phyloP scores from a whole-genome alignment of 2,329 filamentous ascomycete species.

The Raffaelea albimanens region DNA sequence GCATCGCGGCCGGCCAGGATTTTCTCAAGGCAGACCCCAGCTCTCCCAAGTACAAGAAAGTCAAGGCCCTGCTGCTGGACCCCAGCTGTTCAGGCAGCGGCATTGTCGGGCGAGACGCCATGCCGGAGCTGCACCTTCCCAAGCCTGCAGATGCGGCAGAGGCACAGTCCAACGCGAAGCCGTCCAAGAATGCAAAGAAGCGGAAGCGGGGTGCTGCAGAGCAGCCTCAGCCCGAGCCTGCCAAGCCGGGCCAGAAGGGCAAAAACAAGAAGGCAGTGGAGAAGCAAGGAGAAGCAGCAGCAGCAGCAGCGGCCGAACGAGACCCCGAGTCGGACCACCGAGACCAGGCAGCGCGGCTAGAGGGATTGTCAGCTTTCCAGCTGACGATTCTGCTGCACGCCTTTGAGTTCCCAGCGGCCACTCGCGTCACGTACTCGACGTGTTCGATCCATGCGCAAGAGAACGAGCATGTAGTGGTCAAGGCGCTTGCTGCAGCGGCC shows the following conservation, averaged over 20 bases:
- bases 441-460: slow-evolving; percentile 83
- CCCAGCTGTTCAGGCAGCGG: slow-evolving; percentile 94
- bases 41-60: slow-evolving; percentile 51
- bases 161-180: slow-evolving; percentile 1
- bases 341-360: slow-evolving; percentile 44
- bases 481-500: slow-evolving; percentile 57
- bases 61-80: slow-evolving; percentile 78
- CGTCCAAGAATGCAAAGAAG: slow-evolving; percentile 27
- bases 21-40: slow-evolving; percentile 68
- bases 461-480: slow-evolving; percentile 76
- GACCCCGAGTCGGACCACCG: slow-evolving; percentile 51
- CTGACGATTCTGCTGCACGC: slow-evolving; percentile 74
- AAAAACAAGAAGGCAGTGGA: slow-evolving; percentile 1
- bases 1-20: slow-evolving; percentile 65
- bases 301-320: slow-evolving; percentile 45
- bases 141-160: slow-evolving; percentile 10
- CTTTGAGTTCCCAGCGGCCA: slow-evolving; percentile 67
- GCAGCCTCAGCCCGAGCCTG: no score
- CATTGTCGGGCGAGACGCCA: slow-evolving; percentile 80
- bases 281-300: slow-evolving; percentile 49
- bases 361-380: slow-evolving; percentile 72
- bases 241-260: background rate
- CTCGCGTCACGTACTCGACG: slow-evolving; percentile 80
- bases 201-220: slow-evolving; percentile 28
- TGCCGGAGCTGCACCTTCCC: slow-evolving; percentile 56